phyloP scores from a whole-genome alignment of 139 green algal genomes.

The Chlamydomonas sp. region DNA sequence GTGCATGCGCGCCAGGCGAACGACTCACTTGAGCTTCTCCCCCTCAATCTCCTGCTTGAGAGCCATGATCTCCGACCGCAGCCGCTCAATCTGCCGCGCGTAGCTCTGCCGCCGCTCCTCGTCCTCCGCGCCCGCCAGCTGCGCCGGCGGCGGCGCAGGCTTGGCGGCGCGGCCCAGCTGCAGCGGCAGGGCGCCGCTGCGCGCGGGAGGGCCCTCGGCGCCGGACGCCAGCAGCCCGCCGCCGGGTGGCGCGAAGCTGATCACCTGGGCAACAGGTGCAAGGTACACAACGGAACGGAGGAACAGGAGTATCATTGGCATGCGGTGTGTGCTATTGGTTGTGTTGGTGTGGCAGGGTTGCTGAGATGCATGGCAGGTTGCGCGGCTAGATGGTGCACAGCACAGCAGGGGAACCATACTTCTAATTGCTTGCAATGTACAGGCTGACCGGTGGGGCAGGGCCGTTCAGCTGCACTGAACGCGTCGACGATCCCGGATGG shows the following conservation, averaged over 20 bases:
- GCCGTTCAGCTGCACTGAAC: no score
- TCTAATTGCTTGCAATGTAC: no score
- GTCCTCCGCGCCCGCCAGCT: slow-evolving; percentile 31
- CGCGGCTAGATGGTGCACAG: no score
- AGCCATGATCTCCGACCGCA: slow-evolving; percentile 56
- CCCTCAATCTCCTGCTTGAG: slow-evolving; percentile 56
- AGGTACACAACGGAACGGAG: no score
- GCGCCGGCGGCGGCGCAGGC: background rate
- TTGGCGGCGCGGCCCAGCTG: background rate
- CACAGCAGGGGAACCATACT: no score
- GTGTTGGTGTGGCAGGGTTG: no score
- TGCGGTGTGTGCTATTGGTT: no score
- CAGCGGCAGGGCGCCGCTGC: background rate
- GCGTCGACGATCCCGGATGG: no score
- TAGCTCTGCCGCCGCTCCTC: slow-evolving; percentile 50
- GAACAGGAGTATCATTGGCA: no score
- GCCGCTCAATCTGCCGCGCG: slow-evolving; percentile 44
- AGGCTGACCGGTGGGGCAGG: no score
- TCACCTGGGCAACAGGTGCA: slow-evolving; percentile 21
- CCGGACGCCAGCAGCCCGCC: slow-evolving; percentile 37
- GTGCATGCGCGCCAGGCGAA: background rate
- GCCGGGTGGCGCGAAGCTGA: slow-evolving; percentile 49
- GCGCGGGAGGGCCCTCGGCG: background rate
- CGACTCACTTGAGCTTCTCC: slow-evolving; percentile 45
- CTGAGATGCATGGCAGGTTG: no score